phyloP scores from a whole-genome alignment of 495 filamentous ascomycete genomes.

The Bryoglossum gracile region DNA sequence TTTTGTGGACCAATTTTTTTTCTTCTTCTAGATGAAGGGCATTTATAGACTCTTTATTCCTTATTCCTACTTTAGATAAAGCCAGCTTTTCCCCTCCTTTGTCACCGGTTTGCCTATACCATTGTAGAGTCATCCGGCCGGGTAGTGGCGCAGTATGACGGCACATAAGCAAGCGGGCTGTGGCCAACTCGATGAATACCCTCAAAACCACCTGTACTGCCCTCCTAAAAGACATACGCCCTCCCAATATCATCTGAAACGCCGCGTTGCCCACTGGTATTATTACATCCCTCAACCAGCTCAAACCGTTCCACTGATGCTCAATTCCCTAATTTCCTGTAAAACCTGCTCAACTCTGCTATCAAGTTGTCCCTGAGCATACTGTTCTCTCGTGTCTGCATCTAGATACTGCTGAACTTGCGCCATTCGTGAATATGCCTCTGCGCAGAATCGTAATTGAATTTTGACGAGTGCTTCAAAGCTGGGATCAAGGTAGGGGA shows the following conservation, averaged over 20 bases:
- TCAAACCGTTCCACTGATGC: conserved; percentile 64
- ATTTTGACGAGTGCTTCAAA: conserved; percentile 99
- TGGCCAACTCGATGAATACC: too few relatives aligned
- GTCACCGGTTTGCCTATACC: too few relatives aligned
- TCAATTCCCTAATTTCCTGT: conserved; percentile 94
- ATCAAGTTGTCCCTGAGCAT: conserved; percentile 89
- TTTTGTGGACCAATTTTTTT: too few relatives aligned
- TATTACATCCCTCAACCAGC: not conserved
- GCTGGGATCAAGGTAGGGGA: conserved; percentile 91
- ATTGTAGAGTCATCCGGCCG: conserved; percentile 13
- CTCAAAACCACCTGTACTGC: too few relatives aligned
- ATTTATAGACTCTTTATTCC: too few relatives aligned
- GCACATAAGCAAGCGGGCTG: too few relatives aligned
- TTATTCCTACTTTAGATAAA: too few relatives aligned
- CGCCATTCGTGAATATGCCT: conserved; percentile 94
- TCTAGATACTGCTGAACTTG: conserved; percentile 99
- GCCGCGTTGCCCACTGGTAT: conserved; percentile 11
- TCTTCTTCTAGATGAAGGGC: too few relatives aligned
- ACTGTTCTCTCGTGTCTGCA: conserved; percentile 92
- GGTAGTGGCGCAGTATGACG: conserved; percentile 1
- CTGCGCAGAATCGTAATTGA: conserved; percentile 93
- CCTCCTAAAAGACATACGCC: too few relatives aligned
- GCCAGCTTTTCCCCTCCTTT: too few relatives aligned
- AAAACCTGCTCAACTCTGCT: conserved; percentile 89
- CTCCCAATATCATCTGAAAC: conserved; percentile 9